Conservation (phyloP, 148 eudicot species). For the Vaccinium vitisidaea region DNA sequence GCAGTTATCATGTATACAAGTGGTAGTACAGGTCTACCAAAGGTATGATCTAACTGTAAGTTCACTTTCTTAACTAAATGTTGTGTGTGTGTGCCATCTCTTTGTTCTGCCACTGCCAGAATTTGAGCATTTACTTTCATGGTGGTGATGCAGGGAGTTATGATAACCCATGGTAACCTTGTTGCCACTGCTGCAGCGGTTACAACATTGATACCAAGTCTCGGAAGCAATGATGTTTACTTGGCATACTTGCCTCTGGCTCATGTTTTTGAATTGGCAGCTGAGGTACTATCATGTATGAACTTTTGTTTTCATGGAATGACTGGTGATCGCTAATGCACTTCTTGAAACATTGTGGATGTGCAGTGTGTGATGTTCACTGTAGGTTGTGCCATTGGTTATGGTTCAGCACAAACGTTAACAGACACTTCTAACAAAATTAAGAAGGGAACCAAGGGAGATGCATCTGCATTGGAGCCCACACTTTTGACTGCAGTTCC, state of each 20-base stretch:
- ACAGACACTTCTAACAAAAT: slow-evolving; percentile 95
- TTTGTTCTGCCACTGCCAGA: not conserved
- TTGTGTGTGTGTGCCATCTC: not conserved
- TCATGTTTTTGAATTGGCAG: slow-evolving; percentile 93
- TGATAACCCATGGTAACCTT: slow-evolving; percentile 93
- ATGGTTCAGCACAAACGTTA: slow-evolving; percentile 80
- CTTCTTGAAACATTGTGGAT: slow-evolving; percentile 21
- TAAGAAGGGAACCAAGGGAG: slow-evolving; percentile 94
- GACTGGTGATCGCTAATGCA: slow-evolving; percentile 7
- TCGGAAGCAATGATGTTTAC: slow-evolving; percentile 70
- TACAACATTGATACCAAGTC: slow-evolving; percentile 66
- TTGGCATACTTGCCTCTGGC: slow-evolving; percentile 93
- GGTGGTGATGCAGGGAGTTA: slow-evolving; percentile 64
- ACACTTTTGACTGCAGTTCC: slow-evolving; percentile 98
- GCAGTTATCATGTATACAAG: slow-evolving; percentile 98
- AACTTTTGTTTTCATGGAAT: not conserved
- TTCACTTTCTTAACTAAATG: not conserved
- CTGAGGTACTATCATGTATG: slow-evolving; percentile 61
- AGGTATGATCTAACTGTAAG: slow-evolving; percentile 29
- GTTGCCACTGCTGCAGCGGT: slow-evolving; percentile 95
- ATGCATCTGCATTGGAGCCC: slow-evolving; percentile 72
- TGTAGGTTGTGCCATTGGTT: slow-evolving; percentile 77
- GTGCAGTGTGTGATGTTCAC: slow-evolving; percentile 78
- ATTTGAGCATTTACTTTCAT: not conserved
- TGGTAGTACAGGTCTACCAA: slow-evolving; percentile 98